These are phyloP conservation scores for Groenewaldozyma sp. DNA, from an alignment of 1,139 yeast genomes.

Conservation along the genomic window DNA sequence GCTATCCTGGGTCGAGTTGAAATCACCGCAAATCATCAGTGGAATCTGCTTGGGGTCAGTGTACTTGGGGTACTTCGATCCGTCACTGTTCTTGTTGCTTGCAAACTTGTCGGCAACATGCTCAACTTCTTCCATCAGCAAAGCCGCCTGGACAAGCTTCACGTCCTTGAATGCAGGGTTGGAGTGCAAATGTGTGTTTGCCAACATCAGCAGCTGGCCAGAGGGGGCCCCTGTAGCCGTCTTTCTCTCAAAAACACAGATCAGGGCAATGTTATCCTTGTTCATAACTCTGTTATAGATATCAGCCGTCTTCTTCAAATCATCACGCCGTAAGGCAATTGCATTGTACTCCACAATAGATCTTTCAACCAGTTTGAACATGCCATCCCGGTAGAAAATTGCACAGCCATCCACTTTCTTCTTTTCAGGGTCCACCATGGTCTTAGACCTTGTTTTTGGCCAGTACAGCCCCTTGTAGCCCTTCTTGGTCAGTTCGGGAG, in stretches of 20 bases:
- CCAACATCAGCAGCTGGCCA: slow-evolving; percentile 47
- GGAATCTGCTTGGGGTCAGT: slow-evolving; percentile 61
- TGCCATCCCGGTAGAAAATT: slow-evolving; percentile 62
- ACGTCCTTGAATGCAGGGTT: slow-evolving; percentile 96
- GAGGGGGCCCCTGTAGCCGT: too few species aligned
- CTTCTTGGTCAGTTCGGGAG: slow-evolving; percentile 55
- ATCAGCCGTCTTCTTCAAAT: slow-evolving; percentile 88
- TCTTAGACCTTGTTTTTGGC: slow-evolving; percentile 85
- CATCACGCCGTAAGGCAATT: slow-evolving; percentile 79
- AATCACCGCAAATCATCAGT: slow-evolving; percentile 86
- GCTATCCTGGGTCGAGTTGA: slow-evolving; percentile 76
- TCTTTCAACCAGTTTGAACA: slow-evolving; percentile 63
- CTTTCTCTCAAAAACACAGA: slow-evolving; percentile 65
- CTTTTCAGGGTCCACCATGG: slow-evolving; percentile 72
- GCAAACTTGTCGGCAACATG: slow-evolving; percentile 46
- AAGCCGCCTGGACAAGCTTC: slow-evolving; percentile 90
- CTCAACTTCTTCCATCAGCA: slow-evolving; percentile 81
- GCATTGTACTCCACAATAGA: slow-evolving; percentile 79
- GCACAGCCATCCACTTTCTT: slow-evolving; percentile 98
- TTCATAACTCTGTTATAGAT: slow-evolving; percentile 93
- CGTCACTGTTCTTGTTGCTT: slow-evolving; percentile 30
- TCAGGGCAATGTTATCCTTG: slow-evolving; percentile 85
- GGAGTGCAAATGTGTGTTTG: slow-evolving; percentile 96
- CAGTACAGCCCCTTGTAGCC: slow-evolving; percentile 81
- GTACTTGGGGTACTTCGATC: slow-evolving; percentile 24